phyloP scores from a whole-genome alignment of 306 rosid genomes.

The Sophora flavescens region DNA sequence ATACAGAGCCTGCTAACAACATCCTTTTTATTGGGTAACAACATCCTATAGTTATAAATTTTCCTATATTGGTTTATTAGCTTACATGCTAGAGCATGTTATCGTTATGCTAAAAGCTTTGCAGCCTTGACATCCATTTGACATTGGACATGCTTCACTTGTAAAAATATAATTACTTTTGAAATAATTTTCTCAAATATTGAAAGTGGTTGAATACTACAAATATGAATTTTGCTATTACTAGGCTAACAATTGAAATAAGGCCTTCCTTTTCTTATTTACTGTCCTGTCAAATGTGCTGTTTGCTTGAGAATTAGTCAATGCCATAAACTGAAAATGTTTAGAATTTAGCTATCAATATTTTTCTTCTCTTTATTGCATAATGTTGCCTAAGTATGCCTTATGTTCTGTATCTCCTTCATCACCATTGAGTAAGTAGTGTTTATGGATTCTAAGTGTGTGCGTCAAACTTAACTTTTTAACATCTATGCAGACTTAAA shows the following conservation, averaged over 20 bases:
- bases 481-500: not conserved
- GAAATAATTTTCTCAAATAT: not conserved
- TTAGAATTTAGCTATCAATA: not conserved
- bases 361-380: not conserved
- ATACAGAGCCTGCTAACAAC: slow-evolving; percentile 15
- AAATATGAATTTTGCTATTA: not conserved
- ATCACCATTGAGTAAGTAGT: not conserved
- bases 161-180: not conserved
- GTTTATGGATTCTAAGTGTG: not conserved
- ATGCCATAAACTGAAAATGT: not conserved
- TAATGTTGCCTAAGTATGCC: not conserved
- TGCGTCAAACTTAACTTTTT: not conserved
- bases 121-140: not conserved
- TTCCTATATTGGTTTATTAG: not conserved
- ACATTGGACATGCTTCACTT: not conserved
- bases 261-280: not conserved
- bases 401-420: not conserved
- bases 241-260: not conserved
- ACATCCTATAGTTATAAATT: not conserved
- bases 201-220: not conserved
- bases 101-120: not conserved
- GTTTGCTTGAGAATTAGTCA: not conserved
- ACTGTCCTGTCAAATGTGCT: not conserved
- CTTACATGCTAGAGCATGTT: slow-evolving; percentile 11
- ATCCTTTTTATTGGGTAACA: not conserved